Base-by-base conservation (phyloP, 306 rosid species). In the Ormosia emarginata region DNA sequence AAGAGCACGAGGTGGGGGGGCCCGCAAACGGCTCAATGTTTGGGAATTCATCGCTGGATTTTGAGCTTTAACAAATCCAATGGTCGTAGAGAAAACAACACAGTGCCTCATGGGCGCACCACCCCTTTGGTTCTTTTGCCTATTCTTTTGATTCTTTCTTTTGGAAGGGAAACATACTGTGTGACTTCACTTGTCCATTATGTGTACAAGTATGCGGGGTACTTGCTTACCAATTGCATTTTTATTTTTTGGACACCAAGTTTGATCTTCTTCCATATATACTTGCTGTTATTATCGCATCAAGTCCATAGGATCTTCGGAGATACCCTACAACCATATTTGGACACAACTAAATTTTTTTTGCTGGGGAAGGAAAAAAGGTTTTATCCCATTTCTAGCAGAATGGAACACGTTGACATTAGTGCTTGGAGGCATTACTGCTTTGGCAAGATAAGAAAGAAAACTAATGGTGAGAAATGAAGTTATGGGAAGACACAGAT, bases 41-140 rank as follows among this genome's bases (percentile, higher is more conserved):
- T 47, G 81, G 62, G 73, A 84, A 46, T 49, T 83, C 39, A 83
- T 77, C 39, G 88, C 80, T 77, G 85, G 80, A 62, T 83, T 71
- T 62, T 78, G 61, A 83, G n/a, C 63, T 69, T 66, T 69, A 56
- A 24, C 77, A 64, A 80, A 81, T 36, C 47, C 14, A n/a, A 55
- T 40, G 82, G 61, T 83, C 77, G 24, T 58, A 66, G 5, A 40
- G 36, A 68, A 88, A 85, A 81, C 74, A 79, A 39, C 81, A 80
- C 72, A 82, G 75, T 67, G 41, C 74, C 65, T 71, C n/a, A 65
- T n/a, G 71, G 80, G n/a, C n/a, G n/a, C 62, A 13, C 41, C 77
- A 5, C 33, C 29, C 47, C 47, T 71, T 71, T 46, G 29, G 75
- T 15, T 62, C 63, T 55, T 58, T 56, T 40, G n/a, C 57, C 75